Base-by-base conservation (phyloP, 305 asterid genomes). In the Caryopteris hybrid region DNA sequence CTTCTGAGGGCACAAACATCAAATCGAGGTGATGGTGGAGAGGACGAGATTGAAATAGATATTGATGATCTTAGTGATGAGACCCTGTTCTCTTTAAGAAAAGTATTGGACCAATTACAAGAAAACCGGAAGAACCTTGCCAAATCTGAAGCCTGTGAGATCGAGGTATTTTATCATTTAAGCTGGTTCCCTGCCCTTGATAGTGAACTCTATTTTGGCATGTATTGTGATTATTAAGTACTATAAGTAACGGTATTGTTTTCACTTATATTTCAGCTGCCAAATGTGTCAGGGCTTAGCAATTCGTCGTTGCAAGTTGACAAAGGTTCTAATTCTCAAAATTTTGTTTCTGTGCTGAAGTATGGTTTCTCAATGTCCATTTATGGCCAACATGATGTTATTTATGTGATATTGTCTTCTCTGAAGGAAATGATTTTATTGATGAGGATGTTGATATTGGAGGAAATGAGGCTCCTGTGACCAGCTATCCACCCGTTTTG, bases 391-490 rank as follows among this genome's bases (percentile, higher is more conserved):
- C 62, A 61, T 61, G 25, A 18, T 14, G 5, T 66, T 55, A n/a
- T 46, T 55, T 61, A 54, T 78, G 53, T 29, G 52, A n/a, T 66
- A 20, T 39, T 67, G 23, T 78, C 76, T 57, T 51, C 56, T 73
- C 50, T 36, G n/a, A 73, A 93, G 99, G 84, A 66, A 84, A 80
- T 46, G 88, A 79, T 63, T 80, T 68, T 60, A 71, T 79, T 3
- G 95, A 93, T 25, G 96, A 90, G 79, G 96, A 87, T 72, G 80
- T 87, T 74, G 97, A 90, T 80, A 82, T 90, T 74, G 91, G 95
- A 52, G 97, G 86, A 61, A 83, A 88, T 73, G 97, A 85, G 83
- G 87, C 89, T 74, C 92, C 89, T 61, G 92, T 86, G 60, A 84
- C 92, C 18, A 88, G 94, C 77, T 78, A 83, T 79, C 88, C 87